phyloP scores from a whole-genome alignment of 2,329 filamentous ascomycete genomes.

The Pseudogymnoascus sp. region DNA sequence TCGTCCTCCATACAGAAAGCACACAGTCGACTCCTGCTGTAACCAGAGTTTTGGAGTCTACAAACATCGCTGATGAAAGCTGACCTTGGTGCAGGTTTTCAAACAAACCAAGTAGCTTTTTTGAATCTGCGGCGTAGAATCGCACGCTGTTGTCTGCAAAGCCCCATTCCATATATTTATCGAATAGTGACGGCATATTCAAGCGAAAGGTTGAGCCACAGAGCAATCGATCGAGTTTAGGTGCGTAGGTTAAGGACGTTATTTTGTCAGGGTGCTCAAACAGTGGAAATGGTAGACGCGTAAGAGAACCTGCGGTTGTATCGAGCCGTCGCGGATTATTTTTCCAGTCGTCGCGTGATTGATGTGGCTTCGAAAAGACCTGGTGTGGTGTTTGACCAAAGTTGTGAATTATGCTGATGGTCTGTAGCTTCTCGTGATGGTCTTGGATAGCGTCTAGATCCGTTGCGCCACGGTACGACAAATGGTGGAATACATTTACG shows the following conservation, averaged over 20 bases:
- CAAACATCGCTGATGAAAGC: constrained; percentile 73
- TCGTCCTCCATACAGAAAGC: constrained; percentile 66
- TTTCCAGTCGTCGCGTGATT: constrained; percentile 60
- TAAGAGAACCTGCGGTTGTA: constrained; percentile 65
- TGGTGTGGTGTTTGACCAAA: constrained; percentile 97
- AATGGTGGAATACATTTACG: constrained; percentile 90
- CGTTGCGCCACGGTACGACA: constrained; percentile 90
- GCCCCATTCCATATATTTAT: constrained; percentile 93
- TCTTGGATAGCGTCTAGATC: constrained; percentile 88
- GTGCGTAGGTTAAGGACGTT: constrained; percentile 66
- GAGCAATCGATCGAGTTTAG: constrained; percentile 73
- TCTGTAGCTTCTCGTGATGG: constrained; percentile 75
- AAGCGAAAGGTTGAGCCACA: constrained; percentile 77
- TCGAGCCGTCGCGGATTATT: constrained; percentile 66
- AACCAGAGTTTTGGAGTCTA: constrained; percentile 82
- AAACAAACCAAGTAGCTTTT: constrained; percentile 77
- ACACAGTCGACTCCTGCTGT: constrained; percentile 91
- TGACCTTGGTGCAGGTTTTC: constrained; percentile 92
- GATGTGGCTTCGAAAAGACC: constrained; percentile 77
- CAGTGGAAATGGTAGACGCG: constrained; percentile 69
- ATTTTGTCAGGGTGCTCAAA: constrained; percentile 68
- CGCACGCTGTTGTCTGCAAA: constrained; percentile 88
- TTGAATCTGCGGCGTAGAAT: constrained; percentile 78
- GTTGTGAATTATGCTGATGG: constrained; percentile 95
- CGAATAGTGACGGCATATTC: constrained; percentile 77